These are phyloP conservation scores for Daldinia loculata DNA, from an alignment of 495 filamentous ascomycete species.

Conservation along the genomic window DNA sequence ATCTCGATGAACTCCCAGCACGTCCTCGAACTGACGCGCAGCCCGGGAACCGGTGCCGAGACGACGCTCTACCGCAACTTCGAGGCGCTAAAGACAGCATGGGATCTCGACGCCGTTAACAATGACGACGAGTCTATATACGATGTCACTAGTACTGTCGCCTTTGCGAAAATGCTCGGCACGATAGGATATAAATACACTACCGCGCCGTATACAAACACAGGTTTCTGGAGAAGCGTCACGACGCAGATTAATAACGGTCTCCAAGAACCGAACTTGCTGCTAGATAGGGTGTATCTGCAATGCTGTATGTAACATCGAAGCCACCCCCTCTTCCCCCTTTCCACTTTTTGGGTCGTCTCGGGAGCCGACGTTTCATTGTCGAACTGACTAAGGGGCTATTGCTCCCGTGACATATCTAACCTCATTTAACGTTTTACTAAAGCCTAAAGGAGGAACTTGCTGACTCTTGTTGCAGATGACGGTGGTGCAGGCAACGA, in stretches of 20 bases:
- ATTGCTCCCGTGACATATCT: neutral
- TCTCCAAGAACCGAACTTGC: constrained; percentile 31
- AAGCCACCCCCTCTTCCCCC: neutral
- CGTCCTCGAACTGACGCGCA: constrained; percentile 46
- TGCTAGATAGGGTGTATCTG: constrained; percentile 53
- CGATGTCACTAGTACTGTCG: constrained; percentile 50
- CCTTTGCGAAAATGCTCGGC: constrained; percentile 53
- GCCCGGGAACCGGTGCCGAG: constrained; percentile 45
- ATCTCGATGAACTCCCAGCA: constrained; percentile 57
- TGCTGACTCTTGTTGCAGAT: constrained; percentile 12
- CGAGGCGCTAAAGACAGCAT: constrained; percentile 48
- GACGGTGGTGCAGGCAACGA: constrained; percentile 54
- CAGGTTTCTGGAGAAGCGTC: constrained; percentile 46
- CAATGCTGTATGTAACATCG: constrained; percentile 43
- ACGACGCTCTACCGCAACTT: constrained; percentile 52
- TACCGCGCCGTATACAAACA: constrained; percentile 53
- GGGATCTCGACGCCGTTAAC: constrained; percentile 55
- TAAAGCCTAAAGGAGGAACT: neutral
- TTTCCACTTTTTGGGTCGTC: neutral
- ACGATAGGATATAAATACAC: constrained; percentile 51
- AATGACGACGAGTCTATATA: constrained; percentile 57
- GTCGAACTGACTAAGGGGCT: neutral
- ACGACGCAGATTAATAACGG: constrained; percentile 45
- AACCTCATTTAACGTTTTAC: neutral
- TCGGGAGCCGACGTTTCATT: neutral